These are phyloP conservation scores for Termitomyces sp. DNA, from an alignment of 768 basidiomycete genomes.

Conservation along the genomic window DNA sequence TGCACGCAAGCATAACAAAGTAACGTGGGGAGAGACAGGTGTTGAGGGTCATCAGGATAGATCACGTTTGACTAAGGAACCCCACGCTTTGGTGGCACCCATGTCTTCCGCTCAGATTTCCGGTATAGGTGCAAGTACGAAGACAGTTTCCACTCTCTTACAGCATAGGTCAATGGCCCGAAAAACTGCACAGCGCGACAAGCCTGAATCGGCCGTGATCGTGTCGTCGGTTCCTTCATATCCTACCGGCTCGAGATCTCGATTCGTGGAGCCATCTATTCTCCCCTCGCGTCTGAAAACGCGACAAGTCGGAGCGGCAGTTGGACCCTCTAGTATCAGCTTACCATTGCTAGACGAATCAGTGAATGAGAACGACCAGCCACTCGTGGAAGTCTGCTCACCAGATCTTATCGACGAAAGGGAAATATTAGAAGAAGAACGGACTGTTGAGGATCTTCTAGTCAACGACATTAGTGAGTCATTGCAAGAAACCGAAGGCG, in stretches of 20 bases:
- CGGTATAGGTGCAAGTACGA: not conserved
- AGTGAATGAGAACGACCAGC: slow-evolving; percentile 3
- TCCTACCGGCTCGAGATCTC: slow-evolving; percentile 16
- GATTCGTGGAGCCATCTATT: slow-evolving; percentile 22
- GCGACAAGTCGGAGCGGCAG: not conserved
- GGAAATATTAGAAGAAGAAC: slow-evolving; percentile 16
- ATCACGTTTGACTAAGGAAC: not conserved
- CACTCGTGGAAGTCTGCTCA: not conserved
- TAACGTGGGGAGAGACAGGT: not conserved
- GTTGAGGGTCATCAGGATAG: not conserved
- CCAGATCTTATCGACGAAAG: not conserved
- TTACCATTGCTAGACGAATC: slow-evolving; percentile 5
- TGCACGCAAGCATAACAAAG: not conserved
- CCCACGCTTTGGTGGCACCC: not conserved
- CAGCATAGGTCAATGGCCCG: not conserved
- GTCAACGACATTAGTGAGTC: slow-evolving; percentile 12
- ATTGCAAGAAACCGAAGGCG: slow-evolving; percentile 1
- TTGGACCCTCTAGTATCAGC: not conserved
- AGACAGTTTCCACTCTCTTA: not conserved
- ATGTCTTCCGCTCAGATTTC: not conserved
- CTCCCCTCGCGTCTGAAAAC: not conserved
- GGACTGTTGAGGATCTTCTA: slow-evolving; percentile 23
- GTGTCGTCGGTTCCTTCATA: slow-evolving; percentile 20
- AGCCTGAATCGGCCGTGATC: not conserved
- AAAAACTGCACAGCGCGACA: slow-evolving; percentile 4